phyloP scores from a whole-genome alignment of 345 rosid species.

The Pugionium cornutum region DNA sequence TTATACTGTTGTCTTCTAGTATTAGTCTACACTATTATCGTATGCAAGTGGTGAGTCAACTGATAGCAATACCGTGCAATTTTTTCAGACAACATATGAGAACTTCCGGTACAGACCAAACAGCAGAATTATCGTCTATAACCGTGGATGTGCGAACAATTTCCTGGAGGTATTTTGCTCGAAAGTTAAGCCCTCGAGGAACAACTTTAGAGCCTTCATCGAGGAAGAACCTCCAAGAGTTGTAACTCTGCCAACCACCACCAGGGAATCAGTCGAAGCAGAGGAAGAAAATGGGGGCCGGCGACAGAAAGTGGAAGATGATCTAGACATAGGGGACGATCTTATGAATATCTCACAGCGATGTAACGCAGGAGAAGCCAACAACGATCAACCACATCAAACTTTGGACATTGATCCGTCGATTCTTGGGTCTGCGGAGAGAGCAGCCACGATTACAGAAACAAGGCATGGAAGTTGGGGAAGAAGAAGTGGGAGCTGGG shows the following conservation, averaged over 20 bases:
- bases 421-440: constrained; percentile 53
- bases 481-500: constrained; percentile 70
- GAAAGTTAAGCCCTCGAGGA: constrained; percentile 70
- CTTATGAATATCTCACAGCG: constrained; percentile 88
- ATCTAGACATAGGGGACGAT: constrained; percentile 86
- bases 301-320: constrained; percentile 90
- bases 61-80: not conserved
- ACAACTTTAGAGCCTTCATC: constrained; percentile 71
- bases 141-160: constrained; percentile 67
- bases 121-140: constrained; percentile 63
- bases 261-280: constrained; percentile 51
- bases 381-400: constrained; percentile 55
- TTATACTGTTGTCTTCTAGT: not conserved
- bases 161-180: constrained; percentile 87
- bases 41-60: constrained; percentile 9
- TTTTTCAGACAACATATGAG: constrained; percentile 90
- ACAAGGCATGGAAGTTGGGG: constrained; percentile 65
- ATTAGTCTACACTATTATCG: not conserved
- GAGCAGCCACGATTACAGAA: constrained; percentile 69
- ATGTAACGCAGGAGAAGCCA: constrained; percentile 61
- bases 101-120: constrained; percentile 85
- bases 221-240: constrained; percentile 62
- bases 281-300: constrained; percentile 57
- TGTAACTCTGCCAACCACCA: constrained; percentile 45
- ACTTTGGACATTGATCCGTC: constrained; percentile 54